Evolutionary conservation across 2,329 filamentous ascomycete species (phyloP), one percentile per base, ranked within the genome.

Genomic region (Paraphaeosphaeria minitans): DNA sequence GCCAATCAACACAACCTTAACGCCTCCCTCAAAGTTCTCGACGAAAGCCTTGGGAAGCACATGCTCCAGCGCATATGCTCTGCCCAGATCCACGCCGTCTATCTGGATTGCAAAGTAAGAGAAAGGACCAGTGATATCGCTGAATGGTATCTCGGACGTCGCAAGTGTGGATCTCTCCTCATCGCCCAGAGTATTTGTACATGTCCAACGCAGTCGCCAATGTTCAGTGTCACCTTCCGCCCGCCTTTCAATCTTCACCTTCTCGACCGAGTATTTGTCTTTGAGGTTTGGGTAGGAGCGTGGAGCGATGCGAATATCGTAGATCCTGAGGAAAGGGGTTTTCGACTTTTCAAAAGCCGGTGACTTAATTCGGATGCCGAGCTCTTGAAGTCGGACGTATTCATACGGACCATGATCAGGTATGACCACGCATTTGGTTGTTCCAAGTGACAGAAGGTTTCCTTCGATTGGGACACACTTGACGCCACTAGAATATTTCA

Each of bases 101-200:
- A 74, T 42, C 1, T 49, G 8, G 10, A 79, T 56, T 0, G 35
- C 2, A 42, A 78, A 78, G 45, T 76, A 63, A 1, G 74, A 65
- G 48, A 76, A 75, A 0, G 74, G 64, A 0, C 77, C 77, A 3
- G 75, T 79, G 2, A 71, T 46, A 0, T 57, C n/a, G 37, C 75
- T 78, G 50, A 65, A 70, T 2, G 74, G 74, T 9, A 74, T 41
- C 1, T 58, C 63, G 3, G 45, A 4, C 1, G 50, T 12, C 31
- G 47, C 31, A 22, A 35, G 31, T 22, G 47, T 19, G 31, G 31
- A 19, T 14, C 19, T 24, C 13, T 53, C 2, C 5, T 35, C 10
- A 42, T 24, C 22, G 9, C 19, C 4, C 45, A 21, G 12, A 27
- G 46, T 19, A 21, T 45, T 48, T 16, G 31, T 35, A 31, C 55